phyloP scores from a whole-genome alignment of 306 rosid species.

The Lathyrus aphaca region DNA sequence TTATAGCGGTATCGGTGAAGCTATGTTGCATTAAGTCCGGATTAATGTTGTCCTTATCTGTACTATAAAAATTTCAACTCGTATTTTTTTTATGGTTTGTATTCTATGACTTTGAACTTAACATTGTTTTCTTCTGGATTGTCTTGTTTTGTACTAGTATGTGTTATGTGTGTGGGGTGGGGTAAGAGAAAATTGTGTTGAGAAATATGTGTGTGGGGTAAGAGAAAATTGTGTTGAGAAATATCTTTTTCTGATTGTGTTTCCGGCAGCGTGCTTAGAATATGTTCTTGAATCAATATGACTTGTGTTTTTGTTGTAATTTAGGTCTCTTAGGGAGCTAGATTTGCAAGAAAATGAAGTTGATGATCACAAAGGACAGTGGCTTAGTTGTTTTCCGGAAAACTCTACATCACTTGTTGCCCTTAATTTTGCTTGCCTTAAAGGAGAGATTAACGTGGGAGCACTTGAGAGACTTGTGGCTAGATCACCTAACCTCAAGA shows the following conservation, averaged over 20 bases:
- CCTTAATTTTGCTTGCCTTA: constrained; percentile 89
- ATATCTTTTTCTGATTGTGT: constrained; percentile 10
- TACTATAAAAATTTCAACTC: constrained; percentile 14
- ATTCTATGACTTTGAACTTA: constrained; percentile 10
- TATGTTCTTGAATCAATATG: constrained; percentile 14
- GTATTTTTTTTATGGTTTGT: constrained; percentile 9
- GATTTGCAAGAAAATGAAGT: constrained; percentile 97
- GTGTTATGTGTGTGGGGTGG: neutral
- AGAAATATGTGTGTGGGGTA: neutral
- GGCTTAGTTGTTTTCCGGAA: constrained; percentile 94
- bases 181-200: no score
- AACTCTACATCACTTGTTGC: constrained; percentile 77
- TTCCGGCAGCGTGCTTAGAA: neutral
- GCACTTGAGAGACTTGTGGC: constrained; percentile 89
- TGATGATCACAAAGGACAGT: constrained; percentile 78
- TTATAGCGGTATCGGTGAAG: neutral
- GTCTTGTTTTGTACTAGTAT: no score
- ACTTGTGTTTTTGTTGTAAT: neutral
- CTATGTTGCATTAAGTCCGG: constrained; percentile 7
- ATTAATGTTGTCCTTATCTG: constrained; percentile 26
- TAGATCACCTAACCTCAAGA: constrained; percentile 83
- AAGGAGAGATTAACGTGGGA: constrained; percentile 71
- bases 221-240: neutral
- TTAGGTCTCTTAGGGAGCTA: constrained; percentile 82
- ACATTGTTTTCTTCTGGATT: neutral